These are phyloP conservation scores for Capsella bursapastoris DNA, from an alignment of 345 rosid genomes.

Conservation along the genomic window DNA sequence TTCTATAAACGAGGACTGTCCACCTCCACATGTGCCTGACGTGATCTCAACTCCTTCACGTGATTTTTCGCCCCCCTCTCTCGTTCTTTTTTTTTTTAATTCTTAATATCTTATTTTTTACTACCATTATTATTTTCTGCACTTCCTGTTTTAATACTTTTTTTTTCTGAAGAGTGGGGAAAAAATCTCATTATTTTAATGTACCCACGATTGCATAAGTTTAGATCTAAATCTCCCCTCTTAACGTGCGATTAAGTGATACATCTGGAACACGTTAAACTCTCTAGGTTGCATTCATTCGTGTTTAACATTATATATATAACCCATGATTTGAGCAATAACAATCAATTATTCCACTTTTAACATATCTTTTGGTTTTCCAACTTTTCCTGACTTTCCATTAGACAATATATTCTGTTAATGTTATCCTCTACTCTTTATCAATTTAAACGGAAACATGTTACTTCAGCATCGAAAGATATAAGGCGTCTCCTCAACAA, in stretches of 20 bases:
- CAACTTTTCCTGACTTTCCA: not conserved
- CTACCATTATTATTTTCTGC: constrained; percentile 1
- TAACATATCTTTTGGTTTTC: not conserved
- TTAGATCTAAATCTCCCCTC: constrained; percentile 36
- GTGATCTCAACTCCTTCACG: constrained; percentile 46
- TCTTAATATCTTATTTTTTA: not conserved
- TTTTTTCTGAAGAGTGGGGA: not conserved
- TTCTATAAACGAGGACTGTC: constrained; percentile 26
- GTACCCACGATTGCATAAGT: constrained; percentile 33
- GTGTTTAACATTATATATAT: not conserved
- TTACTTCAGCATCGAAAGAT: not conserved
- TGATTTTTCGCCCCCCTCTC: constrained; percentile 21
- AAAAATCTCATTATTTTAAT: constrained; percentile 8
- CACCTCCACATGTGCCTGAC: constrained; percentile 39
- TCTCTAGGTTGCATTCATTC: not conserved
- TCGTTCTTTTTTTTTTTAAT: not conserved
- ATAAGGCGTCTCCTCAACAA: not conserved
- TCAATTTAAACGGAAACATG: not conserved
- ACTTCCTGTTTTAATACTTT: constrained; percentile 5
- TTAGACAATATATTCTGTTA: not conserved
- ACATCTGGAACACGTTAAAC: not conserved
- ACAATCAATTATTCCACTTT: constrained; percentile 8
- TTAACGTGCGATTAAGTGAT: constrained; percentile 28
- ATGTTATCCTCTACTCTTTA: not conserved
- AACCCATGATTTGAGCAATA: constrained; percentile 29